Conservation (phyloP, 2,329 filamentous ascomycete species). For the Cylindrodendrum hubeiense region DNA sequence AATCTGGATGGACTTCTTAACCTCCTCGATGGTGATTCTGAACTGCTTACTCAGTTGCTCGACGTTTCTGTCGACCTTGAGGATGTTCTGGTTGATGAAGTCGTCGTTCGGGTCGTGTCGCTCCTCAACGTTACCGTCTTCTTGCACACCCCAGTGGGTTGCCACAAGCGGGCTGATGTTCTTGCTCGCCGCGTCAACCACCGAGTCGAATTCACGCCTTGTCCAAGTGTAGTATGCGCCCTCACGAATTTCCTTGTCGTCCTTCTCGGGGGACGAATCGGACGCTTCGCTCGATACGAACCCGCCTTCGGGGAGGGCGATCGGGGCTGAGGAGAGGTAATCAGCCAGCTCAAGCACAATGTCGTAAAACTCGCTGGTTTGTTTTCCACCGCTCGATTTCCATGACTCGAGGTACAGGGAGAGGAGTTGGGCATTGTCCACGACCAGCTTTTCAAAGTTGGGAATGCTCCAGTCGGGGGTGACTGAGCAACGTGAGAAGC, state of each 20-base stretch:
- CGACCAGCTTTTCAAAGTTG: conserved; percentile 97
- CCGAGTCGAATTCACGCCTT: conserved; percentile 82
- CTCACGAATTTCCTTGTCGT: conserved; percentile 85
- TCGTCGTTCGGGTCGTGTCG: conserved; percentile 92
- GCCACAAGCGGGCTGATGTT: conserved; percentile 80
- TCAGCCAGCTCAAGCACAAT: conserved; percentile 85
- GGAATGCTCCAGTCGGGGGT: conserved; percentile 94
- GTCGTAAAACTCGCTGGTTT: conserved; percentile 79
- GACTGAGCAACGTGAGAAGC: conserved; percentile 82
- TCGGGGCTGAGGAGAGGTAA: conserved; percentile 82
- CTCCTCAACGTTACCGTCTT: conserved; percentile 87
- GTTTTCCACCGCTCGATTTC: conserved; percentile 64
- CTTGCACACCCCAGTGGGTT: conserved; percentile 84
- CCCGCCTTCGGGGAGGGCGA: conserved; percentile 77
- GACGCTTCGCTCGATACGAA: conserved; percentile 93
- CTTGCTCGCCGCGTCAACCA: conserved; percentile 65
- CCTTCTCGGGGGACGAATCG: conserved; percentile 81
- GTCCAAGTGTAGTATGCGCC: conserved; percentile 98
- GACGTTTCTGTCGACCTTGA: conserved; percentile 77
- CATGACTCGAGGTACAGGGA: conserved; percentile 90
- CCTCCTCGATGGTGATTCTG: conserved; percentile 76
- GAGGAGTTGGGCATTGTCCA: conserved; percentile 90
- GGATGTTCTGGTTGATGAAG: conserved; percentile 92
- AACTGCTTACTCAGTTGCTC: conserved; percentile 81
- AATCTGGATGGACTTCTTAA: conserved; percentile 74